phyloP scores from a whole-genome alignment of 2,329 filamentous ascomycete species.

The Capronia epimyces region DNA sequence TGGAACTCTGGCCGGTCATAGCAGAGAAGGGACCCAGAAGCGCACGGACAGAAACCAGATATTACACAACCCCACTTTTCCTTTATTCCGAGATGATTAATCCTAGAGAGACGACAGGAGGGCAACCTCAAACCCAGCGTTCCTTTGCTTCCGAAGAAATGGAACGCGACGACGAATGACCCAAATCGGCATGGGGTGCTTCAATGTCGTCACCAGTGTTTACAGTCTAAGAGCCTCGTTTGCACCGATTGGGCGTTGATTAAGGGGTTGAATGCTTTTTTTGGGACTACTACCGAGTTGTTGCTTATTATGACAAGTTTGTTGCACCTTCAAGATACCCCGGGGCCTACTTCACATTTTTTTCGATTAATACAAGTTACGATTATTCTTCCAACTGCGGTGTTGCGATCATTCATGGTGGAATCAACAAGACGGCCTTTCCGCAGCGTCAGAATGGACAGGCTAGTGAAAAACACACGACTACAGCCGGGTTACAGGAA shows the following conservation, averaged over 20 bases:
- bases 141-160: constrained; percentile 5
- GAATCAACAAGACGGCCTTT: too few relatives aligned
- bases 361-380: too few relatives aligned
- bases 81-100: constrained; percentile 20
- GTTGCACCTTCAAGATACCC: too few relatives aligned
- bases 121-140: constrained; percentile 24
- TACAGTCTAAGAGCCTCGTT: constrained; percentile 3
- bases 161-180: constrained; percentile 21
- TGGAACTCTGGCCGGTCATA: neutral
- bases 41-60: neutral
- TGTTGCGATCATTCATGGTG: too few relatives aligned
- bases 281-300: too few relatives aligned
- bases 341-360: too few relatives aligned
- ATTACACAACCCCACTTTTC: neutral
- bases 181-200: constrained; percentile 18
- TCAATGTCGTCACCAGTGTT: constrained; percentile 20
- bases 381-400: too few relatives aligned
- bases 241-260: constrained; percentile 10
- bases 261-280: constrained; percentile 2
- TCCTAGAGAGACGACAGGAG: constrained; percentile 26
- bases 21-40: neutral
- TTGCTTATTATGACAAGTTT: too few relatives aligned
- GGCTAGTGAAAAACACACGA: too few relatives aligned
- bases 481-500: too few relatives aligned
- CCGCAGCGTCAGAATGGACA: too few relatives aligned